Conservation (phyloP, 2,329 filamentous ascomycete species). For the Microcyclospora tardicrescens region DNA sequence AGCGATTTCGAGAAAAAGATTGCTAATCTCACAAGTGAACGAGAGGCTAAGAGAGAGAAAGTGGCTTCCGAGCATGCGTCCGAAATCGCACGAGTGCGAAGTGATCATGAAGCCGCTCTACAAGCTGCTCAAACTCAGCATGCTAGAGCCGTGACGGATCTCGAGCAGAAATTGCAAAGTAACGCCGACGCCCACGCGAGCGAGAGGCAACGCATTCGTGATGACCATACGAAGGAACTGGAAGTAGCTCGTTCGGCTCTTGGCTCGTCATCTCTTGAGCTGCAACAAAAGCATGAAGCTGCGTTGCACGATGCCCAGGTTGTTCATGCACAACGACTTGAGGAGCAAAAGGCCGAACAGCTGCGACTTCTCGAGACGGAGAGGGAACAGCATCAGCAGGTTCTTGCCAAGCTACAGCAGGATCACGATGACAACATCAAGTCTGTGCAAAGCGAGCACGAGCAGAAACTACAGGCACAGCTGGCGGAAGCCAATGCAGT, state of each 20-base stretch:
- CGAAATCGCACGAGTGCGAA: slow-evolving; percentile 4
- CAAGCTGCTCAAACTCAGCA: not conserved
- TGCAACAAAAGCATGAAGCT: slow-evolving; percentile 5
- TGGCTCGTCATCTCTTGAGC: no score
- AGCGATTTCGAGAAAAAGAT: slow-evolving; percentile 2
- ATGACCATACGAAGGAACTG: no score
- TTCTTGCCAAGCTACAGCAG: not conserved
- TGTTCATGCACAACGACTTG: no score
- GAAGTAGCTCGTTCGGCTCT: no score
- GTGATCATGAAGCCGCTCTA: slow-evolving; percentile 4
- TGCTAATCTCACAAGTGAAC: slow-evolving; percentile 3
- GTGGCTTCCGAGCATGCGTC: slow-evolving; percentile 3
- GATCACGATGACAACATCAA: slow-evolving; percentile 1
- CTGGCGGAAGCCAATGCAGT: no score
- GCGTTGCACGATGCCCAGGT: slow-evolving; percentile 1
- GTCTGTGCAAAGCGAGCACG: not conserved
- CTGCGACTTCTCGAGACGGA: no score
- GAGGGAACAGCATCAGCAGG: no score
- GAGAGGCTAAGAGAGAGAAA: slow-evolving; percentile 6
- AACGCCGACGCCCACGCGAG: no score
- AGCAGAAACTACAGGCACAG: no score
- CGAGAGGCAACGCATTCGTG: no score
- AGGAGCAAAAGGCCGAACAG: not conserved
- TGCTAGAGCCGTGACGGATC: no score
- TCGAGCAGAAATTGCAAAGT: no score